These are phyloP conservation scores for Crithidia acanthocephali DNA, from an alignment of 208 protist species.

Conservation along the genomic window DNA sequence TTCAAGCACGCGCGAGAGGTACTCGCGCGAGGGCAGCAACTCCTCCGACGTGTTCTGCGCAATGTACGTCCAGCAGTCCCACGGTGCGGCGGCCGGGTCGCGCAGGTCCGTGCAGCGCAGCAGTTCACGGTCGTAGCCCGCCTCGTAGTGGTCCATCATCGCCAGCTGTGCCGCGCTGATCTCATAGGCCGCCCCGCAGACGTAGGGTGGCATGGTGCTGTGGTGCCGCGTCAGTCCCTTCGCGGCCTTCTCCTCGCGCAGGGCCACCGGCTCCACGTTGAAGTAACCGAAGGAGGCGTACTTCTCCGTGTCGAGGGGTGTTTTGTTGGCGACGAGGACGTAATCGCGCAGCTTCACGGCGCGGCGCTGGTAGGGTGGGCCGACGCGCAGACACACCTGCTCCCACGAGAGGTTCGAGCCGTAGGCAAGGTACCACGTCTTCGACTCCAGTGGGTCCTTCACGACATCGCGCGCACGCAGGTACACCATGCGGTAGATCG, in stretches of 20 bases:
- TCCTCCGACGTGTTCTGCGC: constrained; percentile 43
- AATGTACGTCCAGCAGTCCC: constrained; percentile 51
- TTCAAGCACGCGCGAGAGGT: constrained; percentile 51
- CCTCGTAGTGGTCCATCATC: constrained; percentile 55
- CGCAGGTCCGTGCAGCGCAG: constrained; percentile 47
- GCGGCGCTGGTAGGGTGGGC: constrained; percentile 56
- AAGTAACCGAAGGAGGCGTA: constrained; percentile 50
- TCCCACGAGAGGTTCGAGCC: constrained; percentile 65
- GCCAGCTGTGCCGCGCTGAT: constrained; percentile 46
- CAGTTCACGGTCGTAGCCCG: constrained; percentile 40
- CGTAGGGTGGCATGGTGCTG: constrained; percentile 45
- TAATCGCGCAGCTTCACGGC: constrained; percentile 42
- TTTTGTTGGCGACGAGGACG: constrained; percentile 50
- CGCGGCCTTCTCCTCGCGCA: constrained; percentile 33
- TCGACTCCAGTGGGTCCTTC: constrained; percentile 29
- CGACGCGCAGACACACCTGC: constrained; percentile 62
- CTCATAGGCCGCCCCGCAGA: constrained; percentile 58
- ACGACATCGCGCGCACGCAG: constrained; percentile 19
- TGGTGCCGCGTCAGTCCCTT: constrained; percentile 22
- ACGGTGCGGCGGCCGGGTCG: constrained; percentile 10
- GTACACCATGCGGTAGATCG: constrained; percentile 21
- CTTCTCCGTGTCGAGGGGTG: constrained; percentile 11
- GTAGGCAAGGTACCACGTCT: constrained; percentile 56
- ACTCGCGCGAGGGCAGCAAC: constrained; percentile 51
- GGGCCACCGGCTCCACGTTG: constrained; percentile 47